phyloP scores from a whole-genome alignment of 1,284 basidiomycete species.

The Rhodotorula glutinis region DNA sequence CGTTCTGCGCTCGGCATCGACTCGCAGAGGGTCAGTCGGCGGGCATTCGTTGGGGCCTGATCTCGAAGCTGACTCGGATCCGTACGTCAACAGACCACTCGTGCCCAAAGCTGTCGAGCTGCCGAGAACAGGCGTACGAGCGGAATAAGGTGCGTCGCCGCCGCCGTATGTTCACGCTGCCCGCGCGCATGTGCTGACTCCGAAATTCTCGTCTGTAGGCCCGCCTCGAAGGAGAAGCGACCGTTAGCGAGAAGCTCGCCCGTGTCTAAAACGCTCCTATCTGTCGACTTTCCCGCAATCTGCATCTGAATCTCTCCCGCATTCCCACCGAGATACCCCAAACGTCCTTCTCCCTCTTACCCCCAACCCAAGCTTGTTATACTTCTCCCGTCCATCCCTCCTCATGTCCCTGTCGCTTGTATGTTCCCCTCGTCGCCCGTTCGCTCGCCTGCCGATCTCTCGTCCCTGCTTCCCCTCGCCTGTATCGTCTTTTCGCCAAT shows the following conservation, averaged over 20 bases:
- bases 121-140: constrained; percentile 76
- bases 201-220: background rate
- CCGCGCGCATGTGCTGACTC: background rate
- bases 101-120: constrained; percentile 63
- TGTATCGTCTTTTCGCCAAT: background rate
- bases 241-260: constrained; percentile 77
- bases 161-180: too few species aligned
- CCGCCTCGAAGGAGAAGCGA: constrained; percentile 70
- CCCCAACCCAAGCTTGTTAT: background rate
- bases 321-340: background rate
- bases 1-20: constrained; percentile 62
- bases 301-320: background rate
- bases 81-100: constrained; percentile 25
- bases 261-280: constrained; percentile 58
- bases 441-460: too few species aligned
- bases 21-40: constrained; percentile 56
- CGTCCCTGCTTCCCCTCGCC: background rate
- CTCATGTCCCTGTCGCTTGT: constrained; percentile 1
- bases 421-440: background rate
- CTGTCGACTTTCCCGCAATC: too few species aligned
- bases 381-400: background rate
- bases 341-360: background rate
- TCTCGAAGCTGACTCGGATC: constrained; percentile 11
- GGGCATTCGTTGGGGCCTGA: too few species aligned
- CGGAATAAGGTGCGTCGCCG: constrained; percentile 60